These are phyloP conservation scores for Colletotrichum sp. DNA, from an alignment of 2,329 filamentous ascomycete species.

Conservation along the genomic window DNA sequence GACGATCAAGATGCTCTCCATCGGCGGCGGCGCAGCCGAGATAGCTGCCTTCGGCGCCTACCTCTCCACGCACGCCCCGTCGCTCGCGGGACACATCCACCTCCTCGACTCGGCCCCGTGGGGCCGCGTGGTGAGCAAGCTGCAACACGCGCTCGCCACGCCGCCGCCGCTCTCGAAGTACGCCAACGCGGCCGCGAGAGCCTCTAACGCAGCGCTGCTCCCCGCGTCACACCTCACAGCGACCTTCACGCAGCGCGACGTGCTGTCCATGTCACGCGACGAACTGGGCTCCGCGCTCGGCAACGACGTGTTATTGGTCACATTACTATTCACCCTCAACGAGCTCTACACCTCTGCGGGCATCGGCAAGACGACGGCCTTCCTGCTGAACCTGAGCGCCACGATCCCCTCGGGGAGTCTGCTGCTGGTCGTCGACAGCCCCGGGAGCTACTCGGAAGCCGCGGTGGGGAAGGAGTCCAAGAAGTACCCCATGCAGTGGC, in stretches of 20 bases:
- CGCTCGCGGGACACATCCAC: conserved; percentile 48
- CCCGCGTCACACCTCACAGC: conserved; percentile 39
- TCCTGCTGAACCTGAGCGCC: conserved; percentile 74
- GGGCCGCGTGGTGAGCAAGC: conserved; percentile 63
- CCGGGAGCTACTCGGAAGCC: conserved; percentile 90
- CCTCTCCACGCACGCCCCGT: conserved; percentile 28
- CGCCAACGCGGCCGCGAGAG: conserved; percentile 51
- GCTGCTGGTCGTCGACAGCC: conserved; percentile 88
- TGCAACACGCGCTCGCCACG: conserved; percentile 62
- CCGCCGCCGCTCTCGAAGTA: conserved; percentile 57
- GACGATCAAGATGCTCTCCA: conserved; percentile 46
- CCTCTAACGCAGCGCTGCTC: conserved; percentile 51
- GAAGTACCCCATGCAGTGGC: conserved; percentile 91
- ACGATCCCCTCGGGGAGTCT: conserved; percentile 63
- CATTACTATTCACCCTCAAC: conserved; percentile 92
- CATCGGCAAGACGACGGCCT: conserved; percentile 73
- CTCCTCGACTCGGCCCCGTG: conserved; percentile 88
- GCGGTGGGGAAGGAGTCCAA: conserved; percentile 66
- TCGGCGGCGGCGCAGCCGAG: conserved; percentile 67
- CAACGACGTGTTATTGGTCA: conserved; percentile 63
- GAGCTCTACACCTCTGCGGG: conserved; percentile 87
- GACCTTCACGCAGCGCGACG: conserved; percentile 53
- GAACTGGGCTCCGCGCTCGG: conserved; percentile 38
- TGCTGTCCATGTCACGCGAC: conserved; percentile 44
- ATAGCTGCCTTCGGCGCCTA: conserved; percentile 60